phyloP scores from a whole-genome alignment of 148 eudicot genomes.

The Vaccinium corymbosum region DNA sequence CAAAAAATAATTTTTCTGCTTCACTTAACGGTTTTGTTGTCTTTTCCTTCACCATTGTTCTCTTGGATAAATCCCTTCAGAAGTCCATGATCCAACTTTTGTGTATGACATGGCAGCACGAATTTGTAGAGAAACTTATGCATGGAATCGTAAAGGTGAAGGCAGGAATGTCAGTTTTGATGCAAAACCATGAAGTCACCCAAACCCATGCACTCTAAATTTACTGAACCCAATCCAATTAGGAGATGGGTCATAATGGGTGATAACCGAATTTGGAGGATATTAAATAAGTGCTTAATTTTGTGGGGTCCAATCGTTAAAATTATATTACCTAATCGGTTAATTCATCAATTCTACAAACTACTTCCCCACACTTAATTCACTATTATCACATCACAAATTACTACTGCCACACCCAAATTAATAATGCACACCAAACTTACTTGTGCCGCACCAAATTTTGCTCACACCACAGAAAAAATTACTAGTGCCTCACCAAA shows the following conservation, averaged over 20 bases:
- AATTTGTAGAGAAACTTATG: neutral
- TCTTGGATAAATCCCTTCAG: neutral
- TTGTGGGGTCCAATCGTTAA: neutral
- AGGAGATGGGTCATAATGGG: neutral
- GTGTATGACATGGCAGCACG: too few relatives aligned
- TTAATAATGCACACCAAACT: neutral
- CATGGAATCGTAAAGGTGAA: neutral
- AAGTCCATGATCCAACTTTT: neutral
- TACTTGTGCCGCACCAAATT: neutral
- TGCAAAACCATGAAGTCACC: neutral
- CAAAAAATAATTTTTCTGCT: neutral
- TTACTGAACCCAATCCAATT: neutral
- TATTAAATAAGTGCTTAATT: neutral
- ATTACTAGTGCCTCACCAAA: neutral
- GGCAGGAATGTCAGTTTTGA: neutral
- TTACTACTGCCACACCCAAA: neutral
- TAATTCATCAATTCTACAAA: neutral
- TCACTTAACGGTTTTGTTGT: neutral
- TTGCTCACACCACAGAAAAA: neutral
- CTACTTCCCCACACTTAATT: neutral
- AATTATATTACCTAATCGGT: neutral
- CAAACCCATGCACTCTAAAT: neutral
- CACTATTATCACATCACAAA: neutral
- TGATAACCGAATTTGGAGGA: neutral
- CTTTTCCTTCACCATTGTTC: neutral